Conservation (phyloP, 345 rosid genomes). For the Arabidopsis arenosa region DNA sequence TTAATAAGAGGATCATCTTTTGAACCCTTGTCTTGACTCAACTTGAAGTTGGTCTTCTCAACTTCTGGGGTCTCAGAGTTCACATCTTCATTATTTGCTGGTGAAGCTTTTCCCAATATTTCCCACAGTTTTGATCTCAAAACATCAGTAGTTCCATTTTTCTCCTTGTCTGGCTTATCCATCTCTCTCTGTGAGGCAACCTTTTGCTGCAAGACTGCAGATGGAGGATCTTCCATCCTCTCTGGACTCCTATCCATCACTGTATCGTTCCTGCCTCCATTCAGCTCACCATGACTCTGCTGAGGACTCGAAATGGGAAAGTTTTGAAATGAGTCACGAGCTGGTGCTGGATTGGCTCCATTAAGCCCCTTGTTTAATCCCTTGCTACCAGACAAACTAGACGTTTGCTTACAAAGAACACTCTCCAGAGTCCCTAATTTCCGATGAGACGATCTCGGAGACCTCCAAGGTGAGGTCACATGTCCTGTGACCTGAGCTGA, state of each 20-base stretch:
- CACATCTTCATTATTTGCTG: conserved; percentile 60
- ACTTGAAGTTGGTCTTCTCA: conserved; percentile 46
- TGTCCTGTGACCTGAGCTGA: conserved; percentile 51
- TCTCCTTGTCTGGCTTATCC: conserved; percentile 50
- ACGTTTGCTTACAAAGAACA: conserved; percentile 42
- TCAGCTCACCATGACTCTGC: conserved; percentile 45
- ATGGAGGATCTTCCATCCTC: conserved; percentile 56
- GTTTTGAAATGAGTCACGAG: conserved; percentile 28
- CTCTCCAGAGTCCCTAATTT: conserved; percentile 50
- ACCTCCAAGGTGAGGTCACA: conserved; percentile 66
- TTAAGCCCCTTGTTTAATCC: conserved; percentile 48
- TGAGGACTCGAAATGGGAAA: conserved; percentile 47
- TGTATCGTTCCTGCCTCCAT: conserved; percentile 47
- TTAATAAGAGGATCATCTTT: conserved; percentile 45
- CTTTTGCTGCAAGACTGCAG: conserved; percentile 50
- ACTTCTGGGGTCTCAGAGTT: conserved; percentile 50
- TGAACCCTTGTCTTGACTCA: conserved; percentile 42
- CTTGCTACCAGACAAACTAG: conserved; percentile 45
- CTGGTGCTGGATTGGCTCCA: conserved; percentile 48
- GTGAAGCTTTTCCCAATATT: conserved; percentile 69
- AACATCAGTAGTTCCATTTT: conserved; percentile 56
- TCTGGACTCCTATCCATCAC: conserved; percentile 47
- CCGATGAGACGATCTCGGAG: conserved; percentile 50
- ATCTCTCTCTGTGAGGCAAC: conserved; percentile 43
- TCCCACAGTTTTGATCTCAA: conserved; percentile 83